These are phyloP conservation scores for Neofusicoccum cordaticola DNA, from an alignment of 2,329 filamentous ascomycete genomes.

Conservation along the genomic window DNA sequence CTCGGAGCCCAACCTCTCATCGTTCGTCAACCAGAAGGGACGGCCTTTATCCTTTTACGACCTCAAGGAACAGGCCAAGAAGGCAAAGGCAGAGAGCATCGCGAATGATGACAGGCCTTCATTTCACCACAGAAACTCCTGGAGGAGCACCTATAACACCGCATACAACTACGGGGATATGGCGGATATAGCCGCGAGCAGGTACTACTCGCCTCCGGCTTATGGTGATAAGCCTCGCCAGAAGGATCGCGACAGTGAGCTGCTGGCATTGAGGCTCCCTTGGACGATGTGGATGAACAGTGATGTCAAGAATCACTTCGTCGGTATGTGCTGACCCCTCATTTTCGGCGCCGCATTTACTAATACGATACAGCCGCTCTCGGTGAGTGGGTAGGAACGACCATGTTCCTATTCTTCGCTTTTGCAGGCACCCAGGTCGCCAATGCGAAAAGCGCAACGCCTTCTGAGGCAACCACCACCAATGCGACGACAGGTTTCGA, in stretches of 20 bases:
- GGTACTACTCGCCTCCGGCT: not conserved
- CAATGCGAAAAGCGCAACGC: slow-evolving; percentile 39
- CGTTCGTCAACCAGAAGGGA: not conserved
- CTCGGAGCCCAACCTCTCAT: not conserved
- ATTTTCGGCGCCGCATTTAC: not conserved
- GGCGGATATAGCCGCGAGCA: not conserved
- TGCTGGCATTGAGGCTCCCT: slow-evolving; percentile 26
- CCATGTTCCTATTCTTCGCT: slow-evolving; percentile 23
- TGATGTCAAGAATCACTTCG: slow-evolving; percentile 32
- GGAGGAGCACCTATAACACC: not conserved
- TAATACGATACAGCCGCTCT: not conserved
- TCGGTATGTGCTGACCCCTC: not conserved
- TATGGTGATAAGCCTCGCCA: not conserved
- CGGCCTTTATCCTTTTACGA: slow-evolving; percentile 10
- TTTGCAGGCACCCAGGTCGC: slow-evolving; percentile 45
- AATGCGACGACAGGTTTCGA: slow-evolving; percentile 45
- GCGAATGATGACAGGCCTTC: not conserved
- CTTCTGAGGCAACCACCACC: slow-evolving; percentile 39
- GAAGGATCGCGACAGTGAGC: not conserved
- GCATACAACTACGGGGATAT: slow-evolving; percentile 6
- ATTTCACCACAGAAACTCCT: not conserved
- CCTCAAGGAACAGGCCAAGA: slow-evolving; percentile 11
- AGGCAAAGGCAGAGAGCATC: slow-evolving; percentile 2
- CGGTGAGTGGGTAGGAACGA: slow-evolving; percentile 16
- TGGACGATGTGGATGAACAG: slow-evolving; percentile 39